Evolutionary conservation across 2,329 filamentous ascomycete species (phyloP).

Genomic region (Ceratocystis lukuohia): DNA sequence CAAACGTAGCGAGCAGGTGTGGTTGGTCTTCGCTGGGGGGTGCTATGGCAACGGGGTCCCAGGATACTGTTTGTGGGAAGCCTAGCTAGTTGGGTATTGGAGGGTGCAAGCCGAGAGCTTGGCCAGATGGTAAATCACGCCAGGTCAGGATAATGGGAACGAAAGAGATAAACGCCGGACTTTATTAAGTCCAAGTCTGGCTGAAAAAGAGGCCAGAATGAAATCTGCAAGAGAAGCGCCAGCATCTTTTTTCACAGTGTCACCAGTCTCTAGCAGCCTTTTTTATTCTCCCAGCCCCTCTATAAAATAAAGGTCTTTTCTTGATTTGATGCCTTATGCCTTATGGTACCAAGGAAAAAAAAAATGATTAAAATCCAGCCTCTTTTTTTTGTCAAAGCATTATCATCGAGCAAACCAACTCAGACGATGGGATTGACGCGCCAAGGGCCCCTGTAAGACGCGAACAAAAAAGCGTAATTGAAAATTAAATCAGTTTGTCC

Average conservation of each 20-base stretch:
- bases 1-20: not conserved
- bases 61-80: not conserved
- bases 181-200: too few species aligned
- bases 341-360: not conserved
- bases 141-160: too few species aligned
- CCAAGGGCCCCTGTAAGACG: not conserved
- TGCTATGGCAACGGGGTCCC: conserved; percentile 4
- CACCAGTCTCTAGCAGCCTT: not conserved
- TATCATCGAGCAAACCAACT: not conserved
- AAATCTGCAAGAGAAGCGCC: not conserved
- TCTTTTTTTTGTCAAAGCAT: not conserved
- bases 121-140: not conserved
- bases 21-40: not conserved
- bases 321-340: not conserved
- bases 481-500: not conserved
- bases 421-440: not conserved
- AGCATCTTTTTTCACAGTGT: not conserved
- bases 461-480: not conserved
- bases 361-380: not conserved
- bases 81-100: not conserved
- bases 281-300: not conserved
- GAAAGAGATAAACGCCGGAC: too few species aligned
- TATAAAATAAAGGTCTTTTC: not conserved
- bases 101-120: not conserved
- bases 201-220: too few species aligned